Evolutionary conservation across 345 rosid genomes (phyloP).

Genomic region (Mercurialis annua): DNA sequence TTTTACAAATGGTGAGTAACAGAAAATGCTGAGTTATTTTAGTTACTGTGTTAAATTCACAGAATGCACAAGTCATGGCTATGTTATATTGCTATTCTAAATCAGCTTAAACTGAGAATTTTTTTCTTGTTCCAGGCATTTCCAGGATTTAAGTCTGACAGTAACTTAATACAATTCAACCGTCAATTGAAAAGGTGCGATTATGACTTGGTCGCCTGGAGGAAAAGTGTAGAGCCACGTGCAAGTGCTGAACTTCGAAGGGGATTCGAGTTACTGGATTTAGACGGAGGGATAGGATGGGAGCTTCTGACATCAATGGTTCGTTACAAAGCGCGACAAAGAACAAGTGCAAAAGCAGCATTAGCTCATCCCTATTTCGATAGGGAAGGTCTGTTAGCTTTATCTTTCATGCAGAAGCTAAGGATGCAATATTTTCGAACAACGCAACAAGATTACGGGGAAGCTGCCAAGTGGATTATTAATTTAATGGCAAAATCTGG

Average conservation of each 20-base stretch:
- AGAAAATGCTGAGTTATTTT: constrained; percentile 5
- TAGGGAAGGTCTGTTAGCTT: constrained; percentile 65
- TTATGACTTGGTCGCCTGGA: constrained; percentile 79
- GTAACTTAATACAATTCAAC: constrained; percentile 81
- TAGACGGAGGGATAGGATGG: constrained; percentile 91
- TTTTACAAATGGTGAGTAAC: constrained; percentile 80
- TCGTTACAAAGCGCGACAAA: constrained; percentile 79
- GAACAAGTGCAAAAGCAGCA: constrained; percentile 85
- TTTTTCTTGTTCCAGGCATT: constrained; percentile 47
- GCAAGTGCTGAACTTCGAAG: constrained; percentile 70
- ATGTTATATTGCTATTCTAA: background rate
- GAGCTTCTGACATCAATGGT: constrained; percentile 93
- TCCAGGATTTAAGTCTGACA: constrained; percentile 84
- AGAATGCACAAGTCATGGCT: background rate
- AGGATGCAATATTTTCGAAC: constrained; percentile 73
- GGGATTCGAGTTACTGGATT: constrained; percentile 76
- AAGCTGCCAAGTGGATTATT: constrained; percentile 71
- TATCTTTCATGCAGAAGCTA: constrained; percentile 84
- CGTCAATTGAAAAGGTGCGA: constrained; percentile 92
- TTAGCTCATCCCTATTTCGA: constrained; percentile 85
- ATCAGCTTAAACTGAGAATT: constrained; percentile 2
- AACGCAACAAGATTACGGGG: constrained; percentile 86
- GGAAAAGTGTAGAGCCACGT: constrained; percentile 73
- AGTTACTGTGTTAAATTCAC: constrained; percentile 2
- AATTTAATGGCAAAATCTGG: constrained; percentile 91